Percentiles rank a stretch among this genome's conserved stretches.
Evolutionary conservation across 768 basidiomycete species (phyloP).

Genomic region (Mycena rosella): DNA sequence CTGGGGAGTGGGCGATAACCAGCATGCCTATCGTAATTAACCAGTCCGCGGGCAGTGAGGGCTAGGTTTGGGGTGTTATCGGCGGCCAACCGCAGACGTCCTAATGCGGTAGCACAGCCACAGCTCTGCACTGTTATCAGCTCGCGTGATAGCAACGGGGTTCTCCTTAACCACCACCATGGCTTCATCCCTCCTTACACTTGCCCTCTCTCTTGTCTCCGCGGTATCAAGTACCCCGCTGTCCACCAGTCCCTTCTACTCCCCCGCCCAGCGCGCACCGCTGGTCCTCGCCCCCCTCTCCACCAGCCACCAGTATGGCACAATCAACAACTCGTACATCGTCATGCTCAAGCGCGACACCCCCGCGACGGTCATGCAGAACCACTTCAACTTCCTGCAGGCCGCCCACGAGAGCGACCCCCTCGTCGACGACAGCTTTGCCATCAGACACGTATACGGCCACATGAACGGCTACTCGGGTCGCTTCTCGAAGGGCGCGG

Average conservation of each 20-base stretch:
- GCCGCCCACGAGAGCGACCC: constrained; percentile 68
- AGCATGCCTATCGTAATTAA: too few relatives aligned
- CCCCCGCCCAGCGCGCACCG: constrained; percentile 50
- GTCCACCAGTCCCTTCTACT: constrained; percentile 54
- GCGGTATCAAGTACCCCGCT: constrained; percentile 60
- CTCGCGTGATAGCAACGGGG: constrained; percentile 21
- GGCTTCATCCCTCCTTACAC: constrained; percentile 52
- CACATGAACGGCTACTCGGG: constrained; percentile 87
- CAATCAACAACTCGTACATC: constrained; percentile 94
- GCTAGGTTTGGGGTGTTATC: too few relatives aligned
- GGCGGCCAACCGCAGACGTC: too few relatives aligned
- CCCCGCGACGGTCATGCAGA: constrained; percentile 67
- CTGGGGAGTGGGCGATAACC: not conserved
- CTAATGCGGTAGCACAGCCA: too few relatives aligned
- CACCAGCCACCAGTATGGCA: constrained; percentile 74
- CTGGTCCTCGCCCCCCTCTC: constrained; percentile 72
- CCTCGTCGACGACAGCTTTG: constrained; percentile 61
- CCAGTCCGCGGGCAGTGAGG: not conserved
- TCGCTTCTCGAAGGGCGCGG: constrained; percentile 73
- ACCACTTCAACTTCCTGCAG: constrained; percentile 85
- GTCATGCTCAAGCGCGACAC: constrained; percentile 86
- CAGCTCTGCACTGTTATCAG: constrained; percentile 47
- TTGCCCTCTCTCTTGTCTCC: constrained; percentile 56
- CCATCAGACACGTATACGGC: constrained; percentile 83
- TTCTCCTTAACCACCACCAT: constrained; percentile 58